Percentiles rank a stretch among this genome's conserved stretches.
Evolutionary conservation across 768 basidiomycete genomes (phyloP).

Genomic region (Terana coerulea): DNA sequence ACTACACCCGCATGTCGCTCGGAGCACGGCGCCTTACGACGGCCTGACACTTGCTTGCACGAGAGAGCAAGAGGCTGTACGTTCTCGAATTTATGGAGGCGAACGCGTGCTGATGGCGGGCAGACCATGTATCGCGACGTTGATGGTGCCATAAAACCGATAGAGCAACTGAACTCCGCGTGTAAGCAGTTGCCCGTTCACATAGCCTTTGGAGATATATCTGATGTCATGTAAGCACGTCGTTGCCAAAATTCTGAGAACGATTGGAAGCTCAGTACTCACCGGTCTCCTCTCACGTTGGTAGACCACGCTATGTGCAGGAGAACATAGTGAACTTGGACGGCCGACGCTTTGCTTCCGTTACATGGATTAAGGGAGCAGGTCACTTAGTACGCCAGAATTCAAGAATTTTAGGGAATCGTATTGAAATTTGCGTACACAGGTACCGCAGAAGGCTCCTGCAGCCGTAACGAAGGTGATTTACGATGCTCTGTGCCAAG

Average conservation of each 20-base stretch:
- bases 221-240: slow-evolving; percentile 48
- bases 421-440: neutral
- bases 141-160: slow-evolving; percentile 50
- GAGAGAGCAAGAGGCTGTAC: slow-evolving; percentile 58
- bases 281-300: neutral
- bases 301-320: slow-evolving; percentile 29
- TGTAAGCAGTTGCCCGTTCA: slow-evolving; percentile 45
- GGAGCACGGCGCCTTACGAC: slow-evolving; percentile 26
- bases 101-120: neutral
- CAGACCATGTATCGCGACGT: slow-evolving; percentile 64
- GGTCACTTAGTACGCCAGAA: slow-evolving; percentile 34
- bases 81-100: slow-evolving; percentile 16
- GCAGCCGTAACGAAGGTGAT: slow-evolving; percentile 2
- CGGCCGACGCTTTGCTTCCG: slow-evolving; percentile 23
- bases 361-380: slow-evolving; percentile 23
- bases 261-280: neutral
- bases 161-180: slow-evolving; percentile 39
- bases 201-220: slow-evolving; percentile 45
- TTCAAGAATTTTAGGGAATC: too few species aligned
- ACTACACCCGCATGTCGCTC: slow-evolving; percentile 28
- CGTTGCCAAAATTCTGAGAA: neutral
- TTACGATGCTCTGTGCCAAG: neutral
- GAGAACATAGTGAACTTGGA: slow-evolving; percentile 27
- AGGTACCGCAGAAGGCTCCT: slow-evolving; percentile 11
- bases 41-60: slow-evolving; percentile 54